Base-by-base conservation (phyloP, 2,329 filamentous ascomycete species). In the Colletotrichum costaricense region DNA sequence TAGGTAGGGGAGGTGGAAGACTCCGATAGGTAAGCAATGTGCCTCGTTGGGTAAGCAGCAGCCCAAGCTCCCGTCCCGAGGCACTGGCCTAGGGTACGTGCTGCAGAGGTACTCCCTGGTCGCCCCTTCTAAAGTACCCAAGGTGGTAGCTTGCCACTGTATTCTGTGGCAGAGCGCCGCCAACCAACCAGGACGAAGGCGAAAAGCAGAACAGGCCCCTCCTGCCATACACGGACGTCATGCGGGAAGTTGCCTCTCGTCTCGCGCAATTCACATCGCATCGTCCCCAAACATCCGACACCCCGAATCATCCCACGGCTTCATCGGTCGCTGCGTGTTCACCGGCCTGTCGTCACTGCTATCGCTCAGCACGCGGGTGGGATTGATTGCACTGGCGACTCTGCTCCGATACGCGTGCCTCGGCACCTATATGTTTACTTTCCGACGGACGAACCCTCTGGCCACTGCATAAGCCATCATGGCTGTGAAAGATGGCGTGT, bases 401-500 rank as follows among this genome's bases (percentile, higher is more conserved):
- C 56, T 35, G 24, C 55, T 54, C 33, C 33, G 26, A 22, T 14
- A 22, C 42, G 42, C 67, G 59, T 60, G 62, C 55, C 49, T 63
- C 56, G 42, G 66, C 59, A 56, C 54, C 56, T 71, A 66, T 35
- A 73, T 60, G 67, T 49, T 54, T 54, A 60, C 71, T 60, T 66
- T 46, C 55, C 19, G 16, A 49, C 42, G 65, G 67, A 71, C 71
- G 28, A 35, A 59, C 30, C 56, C 49, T 62, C 28, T 60, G 71
- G 71, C 71, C 71, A 42, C 62, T 64, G 42, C 60, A 73, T 69
- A 70, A 66, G 80, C 78, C 79, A 84, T 73, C 76, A 91, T 91
- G 89, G 88, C 88, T 81, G 84, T 88, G 78, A 86, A 85, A 79
- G 74, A 75, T 67, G 74, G 72, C 72, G 69, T 75, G 58, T 75